A percentile compares a stretch with the other conserved stretches of the same genome.
These are phyloP conservation scores for Podaxis carcinomalis DNA, from an alignment of 768 basidiomycete species.

Conservation along the genomic window DNA sequence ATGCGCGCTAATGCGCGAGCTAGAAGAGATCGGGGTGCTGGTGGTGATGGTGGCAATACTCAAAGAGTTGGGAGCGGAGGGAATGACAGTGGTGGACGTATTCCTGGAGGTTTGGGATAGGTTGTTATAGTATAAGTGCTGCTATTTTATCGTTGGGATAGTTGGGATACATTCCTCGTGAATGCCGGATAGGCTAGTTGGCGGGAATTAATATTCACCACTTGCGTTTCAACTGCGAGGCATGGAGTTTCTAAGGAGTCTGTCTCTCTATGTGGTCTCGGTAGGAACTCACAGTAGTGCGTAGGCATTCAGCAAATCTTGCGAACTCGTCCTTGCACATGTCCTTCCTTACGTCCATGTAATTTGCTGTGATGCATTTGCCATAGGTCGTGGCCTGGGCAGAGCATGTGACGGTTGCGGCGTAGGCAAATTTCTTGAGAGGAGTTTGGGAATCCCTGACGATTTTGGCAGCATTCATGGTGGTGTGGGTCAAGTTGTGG, in stretches of 20 bases:
- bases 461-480: constrained; percentile 23
- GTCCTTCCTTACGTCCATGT: constrained; percentile 81
- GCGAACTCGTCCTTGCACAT: constrained; percentile 82
- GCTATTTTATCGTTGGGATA: background rate
- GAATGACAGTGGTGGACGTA: constrained; percentile 15
- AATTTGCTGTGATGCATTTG: constrained; percentile 79
- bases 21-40: constrained; percentile 13
- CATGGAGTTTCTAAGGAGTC: background rate
- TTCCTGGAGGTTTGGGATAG: constrained; percentile 28
- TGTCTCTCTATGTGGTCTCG: background rate
- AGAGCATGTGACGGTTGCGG: constrained; percentile 70
- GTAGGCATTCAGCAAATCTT: constrained; percentile 80
- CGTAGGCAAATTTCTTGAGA: constrained; percentile 56
- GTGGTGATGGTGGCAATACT: background rate
- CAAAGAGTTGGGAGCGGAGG: constrained; percentile 10
- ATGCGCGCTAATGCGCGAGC: constrained; percentile 34
- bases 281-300: constrained; percentile 58
- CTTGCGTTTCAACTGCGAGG: constrained; percentile 28
- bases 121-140: constrained; percentile 8
- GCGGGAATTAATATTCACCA: constrained; percentile 19
- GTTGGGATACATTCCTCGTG: no score
- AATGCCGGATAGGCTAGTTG: background rate
- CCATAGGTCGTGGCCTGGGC: constrained; percentile 77
- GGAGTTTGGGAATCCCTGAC: constrained; percentile 20
- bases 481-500: background rate